These are phyloP conservation scores for Withania somnifera DNA, from an alignment of 305 asterid species.

Conservation along the genomic window DNA sequence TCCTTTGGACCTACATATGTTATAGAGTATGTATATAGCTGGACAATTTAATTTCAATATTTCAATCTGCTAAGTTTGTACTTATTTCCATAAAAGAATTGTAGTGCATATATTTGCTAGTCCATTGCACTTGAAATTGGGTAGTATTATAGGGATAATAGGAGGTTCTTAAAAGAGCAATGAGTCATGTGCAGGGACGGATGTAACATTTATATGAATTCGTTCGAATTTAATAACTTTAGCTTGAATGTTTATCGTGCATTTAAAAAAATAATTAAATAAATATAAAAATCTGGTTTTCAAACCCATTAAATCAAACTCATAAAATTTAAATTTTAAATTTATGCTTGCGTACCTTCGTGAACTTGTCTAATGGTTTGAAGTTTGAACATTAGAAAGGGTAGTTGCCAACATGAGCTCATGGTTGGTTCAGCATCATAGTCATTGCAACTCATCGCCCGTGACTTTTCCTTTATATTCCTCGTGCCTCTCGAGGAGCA, in stretches of 20 bases:
- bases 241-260: neutral
- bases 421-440: slow-evolving; percentile 20
- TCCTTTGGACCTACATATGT: neutral
- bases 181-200: neutral
- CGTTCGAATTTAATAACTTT: neutral
- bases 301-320: neutral
- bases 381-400: neutral
- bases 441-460: slow-evolving; percentile 13
- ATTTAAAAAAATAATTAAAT: neutral
- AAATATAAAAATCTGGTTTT: neutral
- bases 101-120: neutral
- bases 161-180: neutral
- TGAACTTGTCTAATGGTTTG: neutral
- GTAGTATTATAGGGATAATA: neutral
- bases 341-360: neutral
- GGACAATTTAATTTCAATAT: neutral
- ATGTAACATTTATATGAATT: neutral
- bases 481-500: slow-evolving; percentile 4
- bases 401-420: neutral
- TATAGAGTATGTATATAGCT: neutral
- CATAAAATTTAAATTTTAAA: neutral
- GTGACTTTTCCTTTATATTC: neutral
- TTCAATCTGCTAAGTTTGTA: neutral
- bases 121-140: neutral
- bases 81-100: neutral